Conservation (phyloP, 2,329 filamentous ascomycete species). For the Pseudogymnoascus sp. region DNA sequence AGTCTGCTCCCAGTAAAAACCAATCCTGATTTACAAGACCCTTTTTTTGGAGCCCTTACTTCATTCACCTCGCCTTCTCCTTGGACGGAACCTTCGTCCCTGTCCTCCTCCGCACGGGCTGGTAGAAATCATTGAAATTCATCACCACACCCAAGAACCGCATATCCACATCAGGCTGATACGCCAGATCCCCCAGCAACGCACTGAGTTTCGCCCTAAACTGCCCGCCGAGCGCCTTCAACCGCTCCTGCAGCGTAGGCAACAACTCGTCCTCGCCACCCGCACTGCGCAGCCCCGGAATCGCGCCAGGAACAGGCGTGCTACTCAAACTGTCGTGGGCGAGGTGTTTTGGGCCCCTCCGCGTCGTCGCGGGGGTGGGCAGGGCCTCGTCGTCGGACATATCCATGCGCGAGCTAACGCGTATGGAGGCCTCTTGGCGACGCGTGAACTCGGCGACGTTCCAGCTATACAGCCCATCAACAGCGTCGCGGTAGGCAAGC, state of each 20-base stretch:
- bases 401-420: constrained; percentile 49
- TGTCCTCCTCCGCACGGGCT: constrained; percentile 55
- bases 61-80: neutral
- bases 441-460: constrained; percentile 89
- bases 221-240: constrained; percentile 62
- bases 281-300: constrained; percentile 19
- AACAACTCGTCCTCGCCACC: constrained; percentile 55
- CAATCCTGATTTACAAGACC: neutral
- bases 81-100: neutral
- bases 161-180: constrained; percentile 92
- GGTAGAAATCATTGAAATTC: constrained; percentile 98
- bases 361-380: constrained; percentile 23
- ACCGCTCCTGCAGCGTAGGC: constrained; percentile 63
- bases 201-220: constrained; percentile 73
- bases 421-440: constrained; percentile 75
- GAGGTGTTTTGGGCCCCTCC: constrained; percentile 19
- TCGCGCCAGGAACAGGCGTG: constrained; percentile 20
- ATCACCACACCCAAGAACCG: constrained; percentile 92
- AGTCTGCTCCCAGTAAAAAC: neutral
- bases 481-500: constrained; percentile 85
- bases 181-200: constrained; percentile 79
- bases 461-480: constrained; percentile 91
- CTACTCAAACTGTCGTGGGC: constrained; percentile 5
- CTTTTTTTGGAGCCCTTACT: neutral
- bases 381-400: constrained; percentile 18